These are phyloP conservation scores for Kazachstania bromeliacearum DNA, from an alignment of 805 yeast species.

Conservation along the genomic window DNA sequence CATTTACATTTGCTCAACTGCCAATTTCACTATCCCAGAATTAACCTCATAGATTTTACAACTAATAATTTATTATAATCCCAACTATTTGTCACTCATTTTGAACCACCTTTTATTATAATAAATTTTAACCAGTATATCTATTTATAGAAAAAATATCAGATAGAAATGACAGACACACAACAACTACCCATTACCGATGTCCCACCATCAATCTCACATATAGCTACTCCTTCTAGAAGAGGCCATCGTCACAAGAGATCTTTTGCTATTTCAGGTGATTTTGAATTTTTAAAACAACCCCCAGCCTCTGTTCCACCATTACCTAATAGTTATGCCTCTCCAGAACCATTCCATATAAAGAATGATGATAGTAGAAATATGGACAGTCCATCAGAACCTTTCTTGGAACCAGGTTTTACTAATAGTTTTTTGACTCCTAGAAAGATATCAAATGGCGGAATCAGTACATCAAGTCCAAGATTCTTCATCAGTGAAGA, in stretches of 20 bases:
- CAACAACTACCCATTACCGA: constrained; percentile 13
- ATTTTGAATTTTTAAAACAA: constrained; percentile 46
- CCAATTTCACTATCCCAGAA: no score
- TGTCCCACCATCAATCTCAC: constrained; percentile 7
- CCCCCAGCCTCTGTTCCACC: constrained; percentile 14
- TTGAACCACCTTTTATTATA: no score
- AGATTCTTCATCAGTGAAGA: constrained; percentile 28
- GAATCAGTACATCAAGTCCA: constrained; percentile 15
- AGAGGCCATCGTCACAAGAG: constrained; percentile 71
- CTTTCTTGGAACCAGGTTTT: not conserved
- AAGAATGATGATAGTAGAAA: not conserved
- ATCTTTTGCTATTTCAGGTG: constrained; percentile 84
- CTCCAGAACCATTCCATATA: constrained; percentile 4
- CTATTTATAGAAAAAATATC: not conserved
- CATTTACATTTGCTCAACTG: no score
- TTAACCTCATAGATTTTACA: no score
- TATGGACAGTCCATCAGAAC: not conserved
- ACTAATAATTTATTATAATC: no score
- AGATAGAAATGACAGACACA: constrained; percentile 12
- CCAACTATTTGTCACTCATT: no score
- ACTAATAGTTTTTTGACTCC: constrained; percentile 4
- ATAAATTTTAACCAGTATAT: not conserved
- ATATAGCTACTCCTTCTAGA: constrained; percentile 26
- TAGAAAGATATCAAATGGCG: constrained; percentile 2
- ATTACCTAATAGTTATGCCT: constrained; percentile 6